Percentiles rank a stretch among this genome's conserved stretches.
Evolutionary conservation across 495 filamentous ascomycete species (phyloP).

Genomic region (Daldinia grandis): DNA sequence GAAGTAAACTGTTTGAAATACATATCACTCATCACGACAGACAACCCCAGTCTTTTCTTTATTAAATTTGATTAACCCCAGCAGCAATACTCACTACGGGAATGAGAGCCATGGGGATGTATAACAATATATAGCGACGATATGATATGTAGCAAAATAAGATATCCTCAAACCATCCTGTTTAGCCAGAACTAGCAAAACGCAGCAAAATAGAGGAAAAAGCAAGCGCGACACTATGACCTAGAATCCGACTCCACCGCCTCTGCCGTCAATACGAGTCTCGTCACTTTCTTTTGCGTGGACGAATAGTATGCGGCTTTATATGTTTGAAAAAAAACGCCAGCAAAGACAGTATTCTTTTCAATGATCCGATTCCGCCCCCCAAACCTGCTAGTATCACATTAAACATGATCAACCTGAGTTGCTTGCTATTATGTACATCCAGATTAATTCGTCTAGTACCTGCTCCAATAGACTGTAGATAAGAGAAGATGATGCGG

Average conservation of each 20-base stretch:
- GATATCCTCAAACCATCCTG: conserved; percentile 7
- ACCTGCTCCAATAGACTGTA: not conserved
- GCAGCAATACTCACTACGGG: conserved; percentile 17
- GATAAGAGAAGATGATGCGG: conserved; percentile 4
- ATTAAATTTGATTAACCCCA: conserved; percentile 28
- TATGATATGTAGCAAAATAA: conserved; percentile 23
- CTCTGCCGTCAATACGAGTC: conserved; percentile 6
- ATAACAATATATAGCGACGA: conserved; percentile 24
- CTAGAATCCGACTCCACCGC: conserved; percentile 3
- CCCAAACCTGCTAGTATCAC: conserved; percentile 21
- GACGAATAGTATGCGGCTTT: conserved; percentile 2
- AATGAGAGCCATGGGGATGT: conserved; percentile 2
- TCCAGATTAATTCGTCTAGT: conserved; percentile 20
- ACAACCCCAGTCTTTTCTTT: not conserved
- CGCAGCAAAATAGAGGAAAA: conserved; percentile 15
- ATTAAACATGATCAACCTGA: conserved; percentile 38
- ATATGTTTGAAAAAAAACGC: conserved; percentile 16
- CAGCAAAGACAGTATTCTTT: conserved; percentile 21
- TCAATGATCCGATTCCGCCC: conserved; percentile 24
- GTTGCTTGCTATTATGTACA: conserved; percentile 40
- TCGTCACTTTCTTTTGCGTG: not conserved
- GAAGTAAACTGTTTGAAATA: too few species aligned
- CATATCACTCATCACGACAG: not conserved
- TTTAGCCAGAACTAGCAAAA: conserved; percentile 22
- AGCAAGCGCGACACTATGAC: conserved; percentile 18